Evolutionary conservation across 2,329 filamentous ascomycete species (phyloP), one percentile per base, ranked within the genome.

Genomic region (Colletotrichum sp.): DNA sequence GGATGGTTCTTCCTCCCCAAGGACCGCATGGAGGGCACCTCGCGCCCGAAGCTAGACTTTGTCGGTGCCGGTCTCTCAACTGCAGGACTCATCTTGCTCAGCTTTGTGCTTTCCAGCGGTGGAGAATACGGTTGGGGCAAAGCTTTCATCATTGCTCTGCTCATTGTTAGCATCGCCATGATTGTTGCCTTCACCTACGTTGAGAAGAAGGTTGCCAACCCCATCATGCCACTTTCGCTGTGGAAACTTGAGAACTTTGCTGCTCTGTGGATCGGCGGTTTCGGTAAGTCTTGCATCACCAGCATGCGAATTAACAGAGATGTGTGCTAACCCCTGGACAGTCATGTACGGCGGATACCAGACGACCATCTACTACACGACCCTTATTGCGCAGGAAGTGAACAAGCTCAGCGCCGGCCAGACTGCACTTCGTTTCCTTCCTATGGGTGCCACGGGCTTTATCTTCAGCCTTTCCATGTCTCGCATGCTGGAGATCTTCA

Each of bases 201-300:
- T 10, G 85, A 88, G 78, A 87, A 86, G 77, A 87, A 86, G 68
- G 84, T 87, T 24, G 75, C 81, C 16, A 87, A 87, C 66, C 86
- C 86, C 3, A 85, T 88, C 70, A 88, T 88, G 86, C 86, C 86
- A 0, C 78, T 88, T 2, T 85, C 84, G 1, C 76, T 88, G 9
- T 88, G 86, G 86, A 88, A 85, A 64, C 82, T 87, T 21, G 83
- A 82, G 30, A 88, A 88, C 75, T 88, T 88, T 71, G 86, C 86
- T 8, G 85, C 84, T 5, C 79, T 88, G 0, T 88, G 86, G 86
- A 81, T 88, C 28, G 82, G 85, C 16, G 86, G 86, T 2, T 87
- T 88, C 3, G 72, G 72, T 75, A 75, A 55, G 28, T 55, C n/a
- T 3, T 15, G 7, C n/a, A 7, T 3, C 15, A 15, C 3, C 26